A percentile compares a stretch with the other conserved stretches of the same genome.
These are phyloP conservation scores for Marasmius fiardii DNA, from an alignment of 1,284 basidiomycete genomes.

Conservation along the genomic window DNA sequence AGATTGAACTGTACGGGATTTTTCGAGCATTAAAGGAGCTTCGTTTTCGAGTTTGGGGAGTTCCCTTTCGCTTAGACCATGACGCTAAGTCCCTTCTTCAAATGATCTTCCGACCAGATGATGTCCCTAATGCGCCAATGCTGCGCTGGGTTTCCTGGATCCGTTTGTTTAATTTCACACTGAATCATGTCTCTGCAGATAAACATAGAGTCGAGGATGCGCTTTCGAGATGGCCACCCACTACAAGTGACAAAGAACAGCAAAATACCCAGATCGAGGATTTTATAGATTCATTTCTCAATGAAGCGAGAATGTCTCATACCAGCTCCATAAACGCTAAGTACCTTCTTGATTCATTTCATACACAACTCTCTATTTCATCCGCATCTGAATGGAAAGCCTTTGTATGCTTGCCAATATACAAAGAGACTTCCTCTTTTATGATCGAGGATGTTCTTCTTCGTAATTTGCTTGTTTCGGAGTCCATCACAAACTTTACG, in stretches of 20 bases:
- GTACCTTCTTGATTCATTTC: background rate
- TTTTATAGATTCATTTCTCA: background rate
- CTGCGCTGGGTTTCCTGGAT: constrained; percentile 31
- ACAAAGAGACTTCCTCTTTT: too few relatives aligned
- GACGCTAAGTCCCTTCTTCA: constrained; percentile 30
- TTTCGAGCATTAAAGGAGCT: constrained; percentile 30
- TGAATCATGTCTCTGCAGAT: constrained; percentile 27
- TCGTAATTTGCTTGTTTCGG: background rate
- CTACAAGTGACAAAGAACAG: background rate
- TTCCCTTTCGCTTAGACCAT: constrained; percentile 27
- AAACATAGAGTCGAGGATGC: constrained; percentile 25
- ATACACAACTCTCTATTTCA: background rate
- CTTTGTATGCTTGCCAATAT: background rate
- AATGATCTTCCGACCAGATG: constrained; percentile 30
- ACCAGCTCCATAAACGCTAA: too few relatives aligned
- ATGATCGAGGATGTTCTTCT: background rate
- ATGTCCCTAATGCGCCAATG: constrained; percentile 30
- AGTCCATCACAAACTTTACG: background rate
- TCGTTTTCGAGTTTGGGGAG: constrained; percentile 25
- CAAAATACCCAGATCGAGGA: background rate
- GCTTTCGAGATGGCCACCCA: constrained; percentile 7
- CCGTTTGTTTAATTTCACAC: constrained; percentile 27
- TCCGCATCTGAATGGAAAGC: background rate
- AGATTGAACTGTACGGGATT: constrained; percentile 33
- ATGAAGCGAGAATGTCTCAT: background rate